Percentiles rank a stretch among this genome's conserved stretches.
These are phyloP conservation scores for Neurospora sp. DNA, from an alignment of 495 filamentous ascomycete species.

Conservation along the genomic window DNA sequence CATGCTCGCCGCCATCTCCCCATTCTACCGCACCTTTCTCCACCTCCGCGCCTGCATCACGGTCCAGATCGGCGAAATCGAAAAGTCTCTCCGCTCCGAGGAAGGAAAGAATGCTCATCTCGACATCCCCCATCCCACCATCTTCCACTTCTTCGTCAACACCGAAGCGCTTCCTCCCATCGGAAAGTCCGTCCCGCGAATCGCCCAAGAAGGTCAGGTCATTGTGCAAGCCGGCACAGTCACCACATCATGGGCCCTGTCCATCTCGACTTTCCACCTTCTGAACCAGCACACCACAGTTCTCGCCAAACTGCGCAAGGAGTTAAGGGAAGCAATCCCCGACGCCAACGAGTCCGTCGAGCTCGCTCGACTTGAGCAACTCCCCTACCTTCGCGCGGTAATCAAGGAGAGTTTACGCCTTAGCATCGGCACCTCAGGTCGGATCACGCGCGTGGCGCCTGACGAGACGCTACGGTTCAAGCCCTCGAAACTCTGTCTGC, in stretches of 20 bases:
- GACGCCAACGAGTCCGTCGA: not conserved
- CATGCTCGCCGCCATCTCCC: not conserved
- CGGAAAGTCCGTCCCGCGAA: slow-evolving; percentile 16
- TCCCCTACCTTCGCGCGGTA: slow-evolving; percentile 30
- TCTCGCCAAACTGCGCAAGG: slow-evolving; percentile 1
- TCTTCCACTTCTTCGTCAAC: slow-evolving; percentile 22
- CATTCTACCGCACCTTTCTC: not conserved
- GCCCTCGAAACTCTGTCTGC: not conserved
- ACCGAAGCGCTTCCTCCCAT: slow-evolving; percentile 14
- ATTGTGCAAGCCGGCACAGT: slow-evolving; percentile 17
- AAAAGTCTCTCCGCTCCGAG: not conserved
- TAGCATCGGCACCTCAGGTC: slow-evolving; percentile 28
- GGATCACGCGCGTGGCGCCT: slow-evolving; percentile 34
- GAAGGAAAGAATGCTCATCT: not conserved
- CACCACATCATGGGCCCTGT: slow-evolving; percentile 19
- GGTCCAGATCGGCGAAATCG: slow-evolving; percentile 4
- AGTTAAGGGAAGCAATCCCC: slow-evolving; percentile 13
- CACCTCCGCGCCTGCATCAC: slow-evolving; percentile 2
- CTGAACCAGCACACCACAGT: slow-evolving; percentile 11
- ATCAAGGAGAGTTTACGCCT: slow-evolving; percentile 36
- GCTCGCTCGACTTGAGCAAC: not conserved
- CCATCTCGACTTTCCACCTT: slow-evolving; percentile 20
- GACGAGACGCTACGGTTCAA: slow-evolving; percentile 30
- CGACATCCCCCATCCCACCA: slow-evolving; percentile 12
- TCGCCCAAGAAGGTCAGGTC: slow-evolving; percentile 23